Evolutionary conservation across 352 stramenopile species (phyloP).

Genomic region (Pythium phragmitis): DNA sequence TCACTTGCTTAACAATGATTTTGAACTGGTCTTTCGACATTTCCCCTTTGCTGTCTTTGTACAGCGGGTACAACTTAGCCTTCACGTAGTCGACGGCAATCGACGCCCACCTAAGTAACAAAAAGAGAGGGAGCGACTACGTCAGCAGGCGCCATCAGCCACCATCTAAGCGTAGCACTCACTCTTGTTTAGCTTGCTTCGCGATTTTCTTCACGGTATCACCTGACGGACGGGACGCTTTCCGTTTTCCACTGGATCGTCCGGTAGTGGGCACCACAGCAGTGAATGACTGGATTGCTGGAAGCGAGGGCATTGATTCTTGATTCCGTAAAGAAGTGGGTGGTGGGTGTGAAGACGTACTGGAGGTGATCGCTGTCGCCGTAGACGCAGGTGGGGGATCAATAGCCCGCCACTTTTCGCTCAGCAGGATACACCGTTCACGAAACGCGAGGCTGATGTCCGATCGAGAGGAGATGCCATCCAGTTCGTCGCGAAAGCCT

Average conservation of each 20-base stretch:
- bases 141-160: not conserved
- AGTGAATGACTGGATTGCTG: constrained; percentile 17
- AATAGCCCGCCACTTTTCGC: constrained; percentile 25
- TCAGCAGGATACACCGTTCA: constrained; percentile 18
- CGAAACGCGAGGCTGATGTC: constrained; percentile 19
- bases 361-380: not conserved
- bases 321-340: not conserved
- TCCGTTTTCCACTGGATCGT: constrained; percentile 5
- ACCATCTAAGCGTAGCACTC: constrained; percentile 2
- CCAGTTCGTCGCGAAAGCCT: constrained; percentile 13
- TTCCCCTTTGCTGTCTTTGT: constrained; percentile 57
- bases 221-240: not conserved
- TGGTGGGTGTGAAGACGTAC: not conserved
- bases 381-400: constrained; percentile 10
- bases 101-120: constrained; percentile 39
- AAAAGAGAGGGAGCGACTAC: not conserved
- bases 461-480: constrained; percentile 11
- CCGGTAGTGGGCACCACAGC: not conserved
- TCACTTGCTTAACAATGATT: constrained; percentile 69
- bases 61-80: constrained; percentile 73
- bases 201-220: not conserved
- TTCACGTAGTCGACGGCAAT: constrained; percentile 79
- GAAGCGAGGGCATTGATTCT: not conserved
- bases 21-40: constrained; percentile 82
- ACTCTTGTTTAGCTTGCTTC: constrained; percentile 1